Base-by-base conservation (phyloP, 1,284 basidiomycete genomes). In the Sporisorium iseilematis-ciliati region DNA sequence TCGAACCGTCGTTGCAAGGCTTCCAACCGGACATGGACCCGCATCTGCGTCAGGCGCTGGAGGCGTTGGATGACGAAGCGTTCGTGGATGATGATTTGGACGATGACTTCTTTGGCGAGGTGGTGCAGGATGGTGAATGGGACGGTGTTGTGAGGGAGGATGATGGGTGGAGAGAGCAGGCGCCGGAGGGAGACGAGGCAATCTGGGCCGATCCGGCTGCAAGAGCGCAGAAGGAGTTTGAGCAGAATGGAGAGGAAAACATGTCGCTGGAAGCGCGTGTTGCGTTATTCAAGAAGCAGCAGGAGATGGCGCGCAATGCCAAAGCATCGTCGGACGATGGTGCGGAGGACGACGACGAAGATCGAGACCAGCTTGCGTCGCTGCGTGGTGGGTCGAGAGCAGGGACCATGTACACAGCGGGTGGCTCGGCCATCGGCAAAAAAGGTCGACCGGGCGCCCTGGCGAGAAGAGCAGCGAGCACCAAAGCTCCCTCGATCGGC, bases 1-100 rank as follows among this genome's bases (percentile, higher is more conserved):
- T 79, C 20, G 69, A 81, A 46, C 75, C 79, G 2, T 55, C 57
- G 7, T 59, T 82, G 50, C 88, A 91, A 35, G 96, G 97, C 0
- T 91, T 99, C 70, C 92, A 94, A 83, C 97, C 95, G 0, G 94
- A 97, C 81, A 94, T 99, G 92, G 93, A 99, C 85, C 94, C 94
- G 5, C 94, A 96, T 86, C 88, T 99, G 38, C 89, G 97, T 18
- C 96, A 99, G 85, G 91, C 91, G 0, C 88, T 99, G 33, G 95
- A 98, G 81, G 97, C 97, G 4, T 88, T 99, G 20, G 96, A 99
- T 61, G 95, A 99, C 83, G 94, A 98, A 68, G 95, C 92, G 4
- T 85, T 85, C 40, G 76, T 83, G 54, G 86, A 84, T 48, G 76
- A 80, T 35, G 89, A 90, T 77, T 91, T 93, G 82, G 94, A 94